phyloP scores from a whole-genome alignment of 78 protist genomes.

The Dictyostelium purpureum region DNA sequence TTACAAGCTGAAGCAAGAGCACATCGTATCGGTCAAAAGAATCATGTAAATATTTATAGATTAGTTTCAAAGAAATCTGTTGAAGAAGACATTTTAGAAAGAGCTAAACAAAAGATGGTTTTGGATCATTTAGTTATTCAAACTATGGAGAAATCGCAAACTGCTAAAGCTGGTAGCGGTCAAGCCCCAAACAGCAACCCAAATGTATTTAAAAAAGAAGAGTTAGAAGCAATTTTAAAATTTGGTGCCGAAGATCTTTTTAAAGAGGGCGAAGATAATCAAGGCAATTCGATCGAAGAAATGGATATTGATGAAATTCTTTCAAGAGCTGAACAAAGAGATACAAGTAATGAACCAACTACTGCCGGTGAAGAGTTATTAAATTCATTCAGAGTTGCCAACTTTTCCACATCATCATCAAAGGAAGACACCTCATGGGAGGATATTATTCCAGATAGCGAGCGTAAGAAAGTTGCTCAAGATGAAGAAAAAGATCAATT shows the following conservation, averaged over 20 bases:
- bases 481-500: background rate
- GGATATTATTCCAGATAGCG: slow-evolving; percentile 68
- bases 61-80: slow-evolving; percentile 80
- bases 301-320: slow-evolving; percentile 88
- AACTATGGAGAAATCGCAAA: slow-evolving; percentile 66
- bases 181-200: background rate
- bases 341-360: background rate
- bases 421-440: slow-evolving; percentile 68
- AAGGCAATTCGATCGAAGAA: slow-evolving; percentile 11
- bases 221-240: slow-evolving; percentile 75
- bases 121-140: slow-evolving; percentile 90
- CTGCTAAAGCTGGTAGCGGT: background rate
- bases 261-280: slow-evolving; percentile 73
- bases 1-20: slow-evolving; percentile 94
- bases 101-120: slow-evolving; percentile 89
- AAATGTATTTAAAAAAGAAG: slow-evolving; percentile 80
- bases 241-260: slow-evolving; percentile 87
- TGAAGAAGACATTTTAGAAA: slow-evolving; percentile 83
- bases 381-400: slow-evolving; percentile 81
- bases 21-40: slow-evolving; percentile 98
- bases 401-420: slow-evolving; percentile 22
- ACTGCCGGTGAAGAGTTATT: slow-evolving; percentile 69
- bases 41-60: slow-evolving; percentile 94
- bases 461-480: background rate
- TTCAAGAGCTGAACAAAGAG: slow-evolving; percentile 74